Percentiles rank a stretch among this genome's conserved stretches.
Evolutionary conservation across 768 basidiomycete genomes (phyloP).

Genomic region (Boletus insuetus): DNA sequence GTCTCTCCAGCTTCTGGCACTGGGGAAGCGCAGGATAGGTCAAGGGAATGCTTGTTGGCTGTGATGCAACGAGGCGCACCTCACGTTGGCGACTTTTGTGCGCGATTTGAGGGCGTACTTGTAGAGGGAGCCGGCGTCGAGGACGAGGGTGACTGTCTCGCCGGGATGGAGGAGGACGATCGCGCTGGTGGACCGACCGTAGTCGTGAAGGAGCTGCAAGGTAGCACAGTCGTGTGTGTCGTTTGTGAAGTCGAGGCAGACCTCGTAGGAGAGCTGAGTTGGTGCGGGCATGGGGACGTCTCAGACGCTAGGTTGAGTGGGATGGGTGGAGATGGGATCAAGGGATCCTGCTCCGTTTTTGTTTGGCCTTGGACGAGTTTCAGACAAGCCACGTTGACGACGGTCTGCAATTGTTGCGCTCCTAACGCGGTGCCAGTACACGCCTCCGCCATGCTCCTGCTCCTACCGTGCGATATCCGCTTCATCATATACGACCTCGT

Average conservation of each 20-base stretch:
- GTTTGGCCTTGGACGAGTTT: slow-evolving; percentile 32
- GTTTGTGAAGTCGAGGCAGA: slow-evolving; percentile 67
- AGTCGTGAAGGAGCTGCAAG: slow-evolving; percentile 62
- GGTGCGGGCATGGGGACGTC: slow-evolving; percentile 53
- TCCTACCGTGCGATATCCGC: slow-evolving; percentile 36
- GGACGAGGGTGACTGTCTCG: slow-evolving; percentile 62
- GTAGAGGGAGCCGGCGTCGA: slow-evolving; percentile 68
- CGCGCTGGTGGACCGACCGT: slow-evolving; percentile 52
- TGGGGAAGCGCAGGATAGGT: slow-evolving; percentile 22
- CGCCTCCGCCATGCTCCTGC: slow-evolving; percentile 16
- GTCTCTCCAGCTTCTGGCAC: slow-evolving; percentile 67
- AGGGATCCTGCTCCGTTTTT: slow-evolving; percentile 20
- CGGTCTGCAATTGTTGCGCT: slow-evolving; percentile 25
- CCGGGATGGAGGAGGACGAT: slow-evolving; percentile 58
- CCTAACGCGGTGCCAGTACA: slow-evolving; percentile 29
- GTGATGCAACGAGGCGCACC: slow-evolving; percentile 41
- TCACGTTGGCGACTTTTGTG: slow-evolving; percentile 65
- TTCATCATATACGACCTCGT: slow-evolving; percentile 33
- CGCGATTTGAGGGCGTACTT: slow-evolving; percentile 66
- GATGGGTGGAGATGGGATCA: slow-evolving; percentile 12
- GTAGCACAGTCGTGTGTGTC: slow-evolving; percentile 64
- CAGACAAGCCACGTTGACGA: slow-evolving; percentile 27
- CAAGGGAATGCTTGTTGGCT: neutral
- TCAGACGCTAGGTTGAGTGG: slow-evolving; percentile 31
- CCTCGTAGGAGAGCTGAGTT: slow-evolving; percentile 54